Base-by-base conservation (phyloP, 31 red algal species). In the Porphyra umbilicalis region DNA sequence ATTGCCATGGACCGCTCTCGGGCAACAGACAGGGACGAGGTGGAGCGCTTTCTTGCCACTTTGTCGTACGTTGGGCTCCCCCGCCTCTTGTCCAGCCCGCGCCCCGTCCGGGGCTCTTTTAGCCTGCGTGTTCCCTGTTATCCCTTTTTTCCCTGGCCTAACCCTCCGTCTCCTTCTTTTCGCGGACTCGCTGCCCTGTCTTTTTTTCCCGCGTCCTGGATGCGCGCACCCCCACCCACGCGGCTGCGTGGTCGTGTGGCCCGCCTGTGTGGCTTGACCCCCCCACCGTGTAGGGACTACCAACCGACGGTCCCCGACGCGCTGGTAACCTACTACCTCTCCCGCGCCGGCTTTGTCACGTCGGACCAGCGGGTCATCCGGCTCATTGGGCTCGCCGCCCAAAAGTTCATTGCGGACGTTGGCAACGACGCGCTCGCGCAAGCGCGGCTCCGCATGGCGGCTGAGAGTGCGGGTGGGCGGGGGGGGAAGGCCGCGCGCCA, bases 351-450 rank as follows among this genome's bases (percentile, higher is more conserved):
- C 78, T 98, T 98, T 80, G 74, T 82, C 35, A 94, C 95, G 10
- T 79, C 91, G 25, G 95, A 98, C 83, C 30, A 76, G 29, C 88
- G 89, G 57, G 84, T 92, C 38, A 68, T 83, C 36, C 89, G 94
- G 18, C 81, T 96, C 16, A 81, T 96, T 71, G 93, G 86, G 31
- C 91, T 98, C 35, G 96, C 96, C 81, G 93, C 93, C 8, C 96
- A 98, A 78, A 98, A 98, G 90, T 95, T 98, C 75, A 74, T 98
- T 38, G 96, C 96, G 30, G 96, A 98, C 81, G 83, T 98, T 32
- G 85, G 90, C 6, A 92, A 93, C 85, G 96, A 98, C 31, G 93
- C 93, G 76, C 85, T 98, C 34, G 77, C 90, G 35, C 92, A 95
- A 35, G 76, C 86, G 8, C 84, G 93, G 18, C 46, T 95, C 75